Percentiles rank a stretch among this genome's conserved stretches.
Conservation (phyloP, 768 basidiomycete species). For the Termitomyces sp. region DNA sequence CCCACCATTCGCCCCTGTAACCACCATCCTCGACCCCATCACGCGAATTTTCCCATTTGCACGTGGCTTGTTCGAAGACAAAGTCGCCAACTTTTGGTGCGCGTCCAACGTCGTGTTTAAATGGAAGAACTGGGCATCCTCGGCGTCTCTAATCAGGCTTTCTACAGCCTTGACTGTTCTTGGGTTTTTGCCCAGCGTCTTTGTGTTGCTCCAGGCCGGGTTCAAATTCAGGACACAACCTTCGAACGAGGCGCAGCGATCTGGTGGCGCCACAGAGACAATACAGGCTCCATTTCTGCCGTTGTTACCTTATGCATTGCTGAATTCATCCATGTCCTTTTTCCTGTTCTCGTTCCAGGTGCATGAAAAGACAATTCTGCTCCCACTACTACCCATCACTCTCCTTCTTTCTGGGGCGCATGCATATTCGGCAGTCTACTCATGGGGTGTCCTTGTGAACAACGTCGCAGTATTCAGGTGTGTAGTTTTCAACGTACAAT, state of each 20-base stretch:
- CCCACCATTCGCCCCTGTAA: conserved; percentile 53
- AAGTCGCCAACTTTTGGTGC: conserved; percentile 98
- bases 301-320: conserved; percentile 76
- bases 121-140: conserved; percentile 60
- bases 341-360: conserved; percentile 97
- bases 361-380: conserved; percentile 88
- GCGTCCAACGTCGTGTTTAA: conserved; percentile 86
- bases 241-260: conserved; percentile 12
- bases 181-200: conserved; percentile 65
- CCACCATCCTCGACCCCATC: conserved; percentile 58
- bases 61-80: conserved; percentile 91
- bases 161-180: conserved; percentile 64
- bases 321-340: conserved; percentile 85
- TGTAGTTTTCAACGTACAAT: conserved; percentile 13
- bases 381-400: conserved; percentile 83
- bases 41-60: conserved; percentile 88
- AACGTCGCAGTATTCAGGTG: conserved; percentile 90
- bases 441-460: conserved; percentile 71
- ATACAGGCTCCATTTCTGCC: conserved; percentile 49
- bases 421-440: conserved; percentile 56
- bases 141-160: conserved; percentile 52
- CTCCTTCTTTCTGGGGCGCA: conserved; percentile 61
- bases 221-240: conserved; percentile 17
- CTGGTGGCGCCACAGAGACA: conserved; percentile 4
- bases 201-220: conserved; percentile 35